These are phyloP conservation scores for Bimuria novae-zelandiae DNA, from an alignment of 2,329 filamentous ascomycete genomes.

Conservation along the genomic window DNA sequence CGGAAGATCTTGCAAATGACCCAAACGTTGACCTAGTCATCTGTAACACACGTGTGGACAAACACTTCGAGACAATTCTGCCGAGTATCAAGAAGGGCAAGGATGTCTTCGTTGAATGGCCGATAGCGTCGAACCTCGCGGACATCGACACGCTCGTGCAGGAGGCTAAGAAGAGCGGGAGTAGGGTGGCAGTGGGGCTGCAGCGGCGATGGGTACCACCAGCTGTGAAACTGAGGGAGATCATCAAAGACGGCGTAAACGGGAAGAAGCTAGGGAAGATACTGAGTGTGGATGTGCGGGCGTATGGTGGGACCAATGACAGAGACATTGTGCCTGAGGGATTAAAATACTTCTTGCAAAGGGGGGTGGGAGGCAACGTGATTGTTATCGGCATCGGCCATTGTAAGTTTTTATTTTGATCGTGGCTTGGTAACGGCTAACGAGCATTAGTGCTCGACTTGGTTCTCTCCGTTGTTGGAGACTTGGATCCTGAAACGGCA, in stretches of 20 bases:
- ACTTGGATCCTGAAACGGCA: conserved; percentile 43
- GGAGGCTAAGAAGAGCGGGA: conserved; percentile 46
- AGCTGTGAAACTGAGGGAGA: conserved; percentile 47
- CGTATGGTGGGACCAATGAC: conserved; percentile 22
- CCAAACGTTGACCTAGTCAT: conserved; percentile 50
- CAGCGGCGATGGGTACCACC: conserved; percentile 51
- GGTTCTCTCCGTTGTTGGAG: conserved; percentile 54
- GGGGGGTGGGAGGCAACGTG: conserved; percentile 48
- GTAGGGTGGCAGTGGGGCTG: conserved; percentile 53
- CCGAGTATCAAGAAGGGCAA: conserved; percentile 60
- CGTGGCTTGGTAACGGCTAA: background rate
- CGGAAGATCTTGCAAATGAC: conserved; percentile 50
- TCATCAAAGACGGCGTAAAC: conserved; percentile 40
- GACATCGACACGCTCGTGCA: conserved; percentile 49
- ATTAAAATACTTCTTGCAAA: conserved; percentile 57
- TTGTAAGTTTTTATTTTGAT: conserved; percentile 9
- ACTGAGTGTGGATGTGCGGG: conserved; percentile 36
- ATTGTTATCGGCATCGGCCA: conserved; percentile 44
- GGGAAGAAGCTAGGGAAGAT: conserved; percentile 49
- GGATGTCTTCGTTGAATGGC: conserved; percentile 57
- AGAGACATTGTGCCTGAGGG: conserved; percentile 19
- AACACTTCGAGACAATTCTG: conserved; percentile 53
- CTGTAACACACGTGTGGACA: conserved; percentile 59
- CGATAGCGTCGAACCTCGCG: conserved; percentile 45
- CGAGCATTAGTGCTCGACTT: conserved; percentile 47